phyloP scores from a whole-genome alignment of 768 basidiomycete genomes.

The Cytidiella melzeri region DNA sequence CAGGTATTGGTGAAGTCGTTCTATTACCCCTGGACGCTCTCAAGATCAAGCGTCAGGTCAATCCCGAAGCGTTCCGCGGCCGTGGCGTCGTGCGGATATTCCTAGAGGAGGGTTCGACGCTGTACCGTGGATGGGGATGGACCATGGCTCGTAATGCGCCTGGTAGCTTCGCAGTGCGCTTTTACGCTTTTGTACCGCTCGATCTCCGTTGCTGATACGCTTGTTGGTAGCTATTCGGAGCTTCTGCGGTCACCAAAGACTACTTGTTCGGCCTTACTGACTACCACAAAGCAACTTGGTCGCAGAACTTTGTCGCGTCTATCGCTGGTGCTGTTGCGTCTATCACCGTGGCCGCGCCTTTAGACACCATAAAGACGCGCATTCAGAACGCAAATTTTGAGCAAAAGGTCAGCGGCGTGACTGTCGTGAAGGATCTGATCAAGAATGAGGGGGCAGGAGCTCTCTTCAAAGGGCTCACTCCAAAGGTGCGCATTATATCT shows the following conservation, averaged over 20 bases:
- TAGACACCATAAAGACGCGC: conserved; percentile 94
- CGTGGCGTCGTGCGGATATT: conserved; percentile 88
- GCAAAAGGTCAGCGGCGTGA: conserved; percentile 69
- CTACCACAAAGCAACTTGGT: conserved; percentile 94
- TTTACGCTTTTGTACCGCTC: neutral
- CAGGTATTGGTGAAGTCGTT: conserved; percentile 92
- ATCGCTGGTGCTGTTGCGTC: conserved; percentile 91
- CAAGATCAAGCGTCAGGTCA: conserved; percentile 98
- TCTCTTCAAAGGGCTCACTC: conserved; percentile 96
- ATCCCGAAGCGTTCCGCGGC: conserved; percentile 96
- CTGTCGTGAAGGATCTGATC: conserved; percentile 79
- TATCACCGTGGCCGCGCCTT: conserved; percentile 92
- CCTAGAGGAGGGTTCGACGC: conserved; percentile 81
- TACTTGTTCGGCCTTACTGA: conserved; percentile 84
- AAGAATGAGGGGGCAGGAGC: conserved; percentile 78
- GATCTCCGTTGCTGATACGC: neutral
- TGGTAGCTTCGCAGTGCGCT: conserved; percentile 84
- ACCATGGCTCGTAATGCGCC: conserved; percentile 97
- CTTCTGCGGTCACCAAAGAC: conserved; percentile 91
- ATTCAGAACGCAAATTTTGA: conserved; percentile 99
- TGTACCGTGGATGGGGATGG: conserved; percentile 99
- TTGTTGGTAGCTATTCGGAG: conserved; percentile 85
- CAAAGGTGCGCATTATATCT: conserved; percentile 56
- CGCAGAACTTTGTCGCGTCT: conserved; percentile 94
- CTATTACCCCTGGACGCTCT: conserved; percentile 95